Evolutionary conservation across 306 rosid genomes (phyloP), one percentile per base, ranked within the genome.

Genomic region (Cyamopsis tetragonoloba): DNA sequence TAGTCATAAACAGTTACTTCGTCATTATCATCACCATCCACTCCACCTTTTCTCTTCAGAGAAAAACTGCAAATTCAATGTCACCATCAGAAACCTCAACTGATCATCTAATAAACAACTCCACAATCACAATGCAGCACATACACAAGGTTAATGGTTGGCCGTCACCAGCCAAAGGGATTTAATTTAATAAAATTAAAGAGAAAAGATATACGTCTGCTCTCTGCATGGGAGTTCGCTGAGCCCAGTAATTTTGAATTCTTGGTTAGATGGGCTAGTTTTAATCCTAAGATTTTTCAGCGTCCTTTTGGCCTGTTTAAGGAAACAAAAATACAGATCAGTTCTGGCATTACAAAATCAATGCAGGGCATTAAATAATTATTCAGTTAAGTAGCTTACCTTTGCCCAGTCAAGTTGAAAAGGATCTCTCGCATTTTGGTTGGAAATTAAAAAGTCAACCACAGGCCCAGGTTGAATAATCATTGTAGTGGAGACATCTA

Each of bases 401-500:
- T 93, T 93, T 0, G 64, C 68, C 99, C 97, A 93, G 78, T 93
- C 99, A 24, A 93, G 83, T 1, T 76, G 71, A 75, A 22, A 88
- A 0, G 99, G 99, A 83, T 93, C 95, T 54, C 89, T 80, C 14
- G 68, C 97, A 75, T 81, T 85, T 72, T 93, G 97, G 71, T 90
- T 93, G 32, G 91, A 66, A 62, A 93, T 88, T 63, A 93, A 54
- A 74, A 93, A 93, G 55, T 93, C 96, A 34, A 93, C 99, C 55
- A 93, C 92, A 2, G 96, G 96, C 12, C 99, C 97, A 17, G 99
- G 97, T 54, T 74, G 86, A 19, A 93, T 82, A 20, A 90, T 88
- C 97, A 93, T 93, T 2, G 99, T 93, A 17, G 99, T 93, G 0
- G 99, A 81, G 51, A 93, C 99, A 85, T 93, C 99, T 93, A 72